Evolutionary conservation across 352 stramenopile genomes (phyloP).

Genomic region (Pythium grandisporangium): DNA sequence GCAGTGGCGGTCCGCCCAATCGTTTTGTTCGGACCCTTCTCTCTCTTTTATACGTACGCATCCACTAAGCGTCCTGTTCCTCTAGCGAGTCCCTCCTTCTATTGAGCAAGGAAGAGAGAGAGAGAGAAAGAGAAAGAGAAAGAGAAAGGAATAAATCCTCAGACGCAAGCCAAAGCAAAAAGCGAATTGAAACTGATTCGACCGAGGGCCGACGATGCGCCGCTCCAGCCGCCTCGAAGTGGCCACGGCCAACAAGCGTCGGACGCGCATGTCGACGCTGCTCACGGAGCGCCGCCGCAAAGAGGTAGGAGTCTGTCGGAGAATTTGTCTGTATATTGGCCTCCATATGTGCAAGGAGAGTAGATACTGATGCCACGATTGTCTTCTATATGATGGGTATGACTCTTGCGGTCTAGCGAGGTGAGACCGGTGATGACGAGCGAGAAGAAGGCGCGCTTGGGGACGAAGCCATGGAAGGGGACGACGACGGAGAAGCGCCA

Average conservation of each 20-base stretch:
- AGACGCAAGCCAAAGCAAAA: no score
- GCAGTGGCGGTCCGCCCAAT: no score
- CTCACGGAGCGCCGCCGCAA: constrained; percentile 21
- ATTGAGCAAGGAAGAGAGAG: no score
- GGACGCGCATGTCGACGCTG: constrained; percentile 49
- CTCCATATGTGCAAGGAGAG: neutral
- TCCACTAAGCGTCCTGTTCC: no score
- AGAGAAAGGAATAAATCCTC: no score
- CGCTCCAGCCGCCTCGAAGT: constrained; percentile 54
- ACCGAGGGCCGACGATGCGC: constrained; percentile 42
- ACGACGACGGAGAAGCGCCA: constrained; percentile 19
- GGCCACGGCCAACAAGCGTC: constrained; percentile 26
- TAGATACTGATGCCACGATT: no score
- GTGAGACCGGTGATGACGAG: constrained; percentile 1
- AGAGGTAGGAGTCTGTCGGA: neutral
- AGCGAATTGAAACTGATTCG: no score
- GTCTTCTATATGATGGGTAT: no score
- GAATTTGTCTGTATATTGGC: neutral
- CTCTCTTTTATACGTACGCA: no score
- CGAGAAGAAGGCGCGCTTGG: constrained; percentile 22
- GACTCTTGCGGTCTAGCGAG: neutral
- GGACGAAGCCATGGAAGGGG: constrained; percentile 14
- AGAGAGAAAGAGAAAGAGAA: no score
- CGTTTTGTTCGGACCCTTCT: no score
- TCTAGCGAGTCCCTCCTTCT: no score